Conservation (phyloP, 768 basidiomycete genomes). For the Boletus insuetus region DNA sequence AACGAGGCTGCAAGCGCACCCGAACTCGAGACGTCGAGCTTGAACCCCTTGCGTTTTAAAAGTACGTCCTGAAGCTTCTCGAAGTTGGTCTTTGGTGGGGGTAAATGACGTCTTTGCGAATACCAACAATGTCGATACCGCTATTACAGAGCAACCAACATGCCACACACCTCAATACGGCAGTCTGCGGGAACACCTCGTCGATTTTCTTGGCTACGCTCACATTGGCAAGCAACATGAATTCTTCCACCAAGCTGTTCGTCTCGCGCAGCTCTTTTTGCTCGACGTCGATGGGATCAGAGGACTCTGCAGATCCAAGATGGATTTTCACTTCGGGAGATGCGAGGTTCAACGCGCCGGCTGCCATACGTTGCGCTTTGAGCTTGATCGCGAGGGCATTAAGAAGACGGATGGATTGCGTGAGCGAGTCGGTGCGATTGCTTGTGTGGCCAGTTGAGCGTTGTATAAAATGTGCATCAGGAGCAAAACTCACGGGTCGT, state of each 20-base stretch:
- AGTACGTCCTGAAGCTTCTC: conserved; percentile 94
- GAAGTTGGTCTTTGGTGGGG: conserved; percentile 91
- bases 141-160: neutral
- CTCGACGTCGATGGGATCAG: conserved; percentile 96
- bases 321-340: conserved; percentile 99
- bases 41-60: conserved; percentile 77
- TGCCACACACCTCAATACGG: conserved; percentile 69
- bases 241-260: conserved; percentile 96
- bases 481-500: conserved; percentile 66
- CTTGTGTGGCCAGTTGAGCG: conserved; percentile 36
- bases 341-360: conserved; percentile 96
- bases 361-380: conserved; percentile 82
- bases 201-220: conserved; percentile 90
- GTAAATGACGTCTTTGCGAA: conserved; percentile 72
- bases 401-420: conserved; percentile 82
- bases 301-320: conserved; percentile 87
- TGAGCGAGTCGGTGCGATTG: conserved; percentile 74
- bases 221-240: conserved; percentile 98
- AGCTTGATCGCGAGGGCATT: conserved; percentile 85
- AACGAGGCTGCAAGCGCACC: conserved; percentile 85
- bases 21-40: conserved; percentile 87
- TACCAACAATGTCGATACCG: neutral
- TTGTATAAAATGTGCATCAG: neutral
- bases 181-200: conserved; percentile 93
- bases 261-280: conserved; percentile 92